phyloP scores from a whole-genome alignment of 495 filamentous ascomycete genomes.

The Annulohypoxylon moriforme region DNA sequence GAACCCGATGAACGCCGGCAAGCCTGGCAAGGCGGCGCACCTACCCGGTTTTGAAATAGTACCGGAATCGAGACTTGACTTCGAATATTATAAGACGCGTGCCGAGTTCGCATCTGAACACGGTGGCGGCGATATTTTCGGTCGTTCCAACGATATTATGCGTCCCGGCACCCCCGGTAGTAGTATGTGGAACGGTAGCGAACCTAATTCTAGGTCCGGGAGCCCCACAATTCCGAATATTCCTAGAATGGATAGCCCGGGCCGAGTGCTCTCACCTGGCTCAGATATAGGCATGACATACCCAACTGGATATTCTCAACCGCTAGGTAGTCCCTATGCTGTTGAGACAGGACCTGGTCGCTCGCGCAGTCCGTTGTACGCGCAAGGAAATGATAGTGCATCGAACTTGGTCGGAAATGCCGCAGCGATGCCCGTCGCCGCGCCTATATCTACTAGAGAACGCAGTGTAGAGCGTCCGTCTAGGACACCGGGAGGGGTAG shows the following conservation, averaged over 20 bases:
- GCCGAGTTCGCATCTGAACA: constrained; percentile 89
- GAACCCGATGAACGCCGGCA: constrained; percentile 80
- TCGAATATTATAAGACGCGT: constrained; percentile 89
- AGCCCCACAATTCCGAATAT: constrained; percentile 52
- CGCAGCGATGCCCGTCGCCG: constrained; percentile 53
- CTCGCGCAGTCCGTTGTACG: constrained; percentile 54
- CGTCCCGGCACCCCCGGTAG: constrained; percentile 75
- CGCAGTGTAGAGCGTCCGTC: constrained; percentile 47
- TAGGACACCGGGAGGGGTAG: constrained; percentile 49
- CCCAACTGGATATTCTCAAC: constrained; percentile 43
- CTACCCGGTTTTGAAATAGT: constrained; percentile 85
- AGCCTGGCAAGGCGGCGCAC: constrained; percentile 73
- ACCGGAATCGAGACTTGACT: constrained; percentile 89
- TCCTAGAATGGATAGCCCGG: constrained; percentile 38
- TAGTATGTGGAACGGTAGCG: constrained; percentile 57
- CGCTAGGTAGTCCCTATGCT: constrained; percentile 38
- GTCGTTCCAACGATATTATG: constrained; percentile 71
- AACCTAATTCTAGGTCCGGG: constrained; percentile 53
- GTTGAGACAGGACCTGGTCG: constrained; percentile 16
- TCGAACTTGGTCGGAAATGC: constrained; percentile 58
- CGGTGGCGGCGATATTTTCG: constrained; percentile 81
- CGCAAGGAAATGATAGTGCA: constrained; percentile 57
- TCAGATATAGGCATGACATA: constrained; percentile 46
- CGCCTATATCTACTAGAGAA: constrained; percentile 47
- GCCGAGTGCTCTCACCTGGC: constrained; percentile 35